Percentiles rank a stretch among this genome's conserved stretches.
phyloP scores from a whole-genome alignment of 139 green algal genomes.

The Picochlorum costavermella region DNA sequence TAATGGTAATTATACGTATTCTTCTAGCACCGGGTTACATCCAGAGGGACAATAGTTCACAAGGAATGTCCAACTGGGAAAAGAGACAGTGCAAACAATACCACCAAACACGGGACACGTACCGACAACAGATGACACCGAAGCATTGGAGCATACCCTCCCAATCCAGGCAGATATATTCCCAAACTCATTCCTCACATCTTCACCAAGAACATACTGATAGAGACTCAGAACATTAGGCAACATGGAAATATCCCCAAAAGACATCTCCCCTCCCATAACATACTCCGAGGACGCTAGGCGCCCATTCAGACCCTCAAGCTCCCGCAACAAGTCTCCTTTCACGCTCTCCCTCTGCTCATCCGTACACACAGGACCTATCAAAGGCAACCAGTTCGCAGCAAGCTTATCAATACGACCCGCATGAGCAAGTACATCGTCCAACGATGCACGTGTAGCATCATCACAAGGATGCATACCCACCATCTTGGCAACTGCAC shows the following conservation, averaged over 20 bases:
- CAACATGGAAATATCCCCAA: constrained; percentile 47
- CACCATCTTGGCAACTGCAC: constrained; percentile 17
- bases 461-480: constrained; percentile 16
- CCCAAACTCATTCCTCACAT: constrained; percentile 23
- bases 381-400: constrained; percentile 33
- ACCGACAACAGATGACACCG: constrained; percentile 45
- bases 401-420: constrained; percentile 27
- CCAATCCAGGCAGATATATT: constrained; percentile 32
- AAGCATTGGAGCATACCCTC: constrained; percentile 6
- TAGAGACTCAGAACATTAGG: constrained; percentile 38
- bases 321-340: not conserved
- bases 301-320: not conserved
- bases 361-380: not conserved
- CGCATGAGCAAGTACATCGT: constrained; percentile 43
- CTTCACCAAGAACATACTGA: constrained; percentile 35
- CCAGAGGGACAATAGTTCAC: not conserved
- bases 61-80: not conserved
- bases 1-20: constrained; percentile 8
- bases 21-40: constrained; percentile 14
- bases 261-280: not conserved
- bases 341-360: not conserved
- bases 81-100: not conserved
- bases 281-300: not conserved
- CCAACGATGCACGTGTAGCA: constrained; percentile 18
- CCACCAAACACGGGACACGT: constrained; percentile 6